Evolutionary conservation across 352 stramenopile genomes (phyloP).

Genomic region (Phytophthora brassicae): DNA sequence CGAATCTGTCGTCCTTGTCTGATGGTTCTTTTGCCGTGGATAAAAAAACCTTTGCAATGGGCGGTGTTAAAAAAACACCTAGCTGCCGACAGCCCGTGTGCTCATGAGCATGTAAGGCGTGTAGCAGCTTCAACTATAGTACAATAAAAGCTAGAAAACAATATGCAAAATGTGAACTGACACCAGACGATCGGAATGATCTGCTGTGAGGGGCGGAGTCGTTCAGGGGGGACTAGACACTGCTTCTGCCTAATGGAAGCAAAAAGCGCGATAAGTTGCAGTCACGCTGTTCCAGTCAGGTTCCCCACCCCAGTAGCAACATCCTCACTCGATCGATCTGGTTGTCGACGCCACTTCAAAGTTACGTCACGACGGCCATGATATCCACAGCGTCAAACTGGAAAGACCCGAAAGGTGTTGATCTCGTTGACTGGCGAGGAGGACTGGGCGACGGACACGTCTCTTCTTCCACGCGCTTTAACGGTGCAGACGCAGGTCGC

Average conservation of each 20-base stretch:
- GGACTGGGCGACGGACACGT: constrained; percentile 42
- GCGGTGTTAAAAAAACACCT: constrained; percentile 91
- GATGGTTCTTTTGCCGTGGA: too few relatives aligned
- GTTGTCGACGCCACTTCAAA: constrained; percentile 27
- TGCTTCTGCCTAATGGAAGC: constrained; percentile 33
- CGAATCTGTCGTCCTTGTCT: too few relatives aligned
- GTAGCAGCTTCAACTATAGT: constrained; percentile 54
- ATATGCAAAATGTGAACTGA: constrained; percentile 43
- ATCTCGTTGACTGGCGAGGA: constrained; percentile 33
- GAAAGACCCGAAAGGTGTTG: constrained; percentile 61
- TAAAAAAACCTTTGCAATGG: constrained; percentile 39
- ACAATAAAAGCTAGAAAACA: constrained; percentile 64
- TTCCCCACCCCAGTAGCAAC: constrained; percentile 7
- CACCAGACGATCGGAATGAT: constrained; percentile 28
- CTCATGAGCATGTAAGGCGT: constrained; percentile 16
- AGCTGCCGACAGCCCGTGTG: constrained; percentile 31
- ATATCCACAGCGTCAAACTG: constrained; percentile 85
- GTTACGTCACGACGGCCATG: constrained; percentile 87
- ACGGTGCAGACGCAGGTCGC: constrained; percentile 39
- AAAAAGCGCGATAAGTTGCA: constrained; percentile 18
- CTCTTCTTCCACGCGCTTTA: constrained; percentile 59
- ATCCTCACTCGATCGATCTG: constrained; percentile 22
- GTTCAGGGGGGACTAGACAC: constrained; percentile 7
- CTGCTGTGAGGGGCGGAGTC: constrained; percentile 4
- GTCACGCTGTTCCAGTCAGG: constrained; percentile 14